Evolutionary conservation across 768 basidiomycete genomes (phyloP).

Genomic region (Tylopilus subfusipes): DNA sequence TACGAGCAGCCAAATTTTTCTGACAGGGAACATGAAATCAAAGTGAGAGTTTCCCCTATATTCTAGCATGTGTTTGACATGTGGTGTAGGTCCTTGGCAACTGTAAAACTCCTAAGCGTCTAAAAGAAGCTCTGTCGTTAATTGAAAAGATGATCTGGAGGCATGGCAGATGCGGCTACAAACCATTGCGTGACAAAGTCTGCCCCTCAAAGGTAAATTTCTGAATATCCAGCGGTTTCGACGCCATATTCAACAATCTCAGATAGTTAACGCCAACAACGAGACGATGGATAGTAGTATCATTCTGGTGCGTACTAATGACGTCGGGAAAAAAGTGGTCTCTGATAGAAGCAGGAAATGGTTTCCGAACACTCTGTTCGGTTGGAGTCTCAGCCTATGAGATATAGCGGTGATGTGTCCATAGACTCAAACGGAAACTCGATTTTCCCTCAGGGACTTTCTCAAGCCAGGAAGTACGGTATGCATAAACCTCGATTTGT

Average conservation of each 20-base stretch:
- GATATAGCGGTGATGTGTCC: constrained; percentile 39
- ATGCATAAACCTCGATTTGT: constrained; percentile 70
- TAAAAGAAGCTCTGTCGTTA: constrained; percentile 52
- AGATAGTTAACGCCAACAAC: constrained; percentile 41
- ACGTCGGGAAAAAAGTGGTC: neutral
- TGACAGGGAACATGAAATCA: constrained; percentile 68
- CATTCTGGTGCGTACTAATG: constrained; percentile 49
- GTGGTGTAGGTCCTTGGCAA: constrained; percentile 36
- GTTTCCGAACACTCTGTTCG: constrained; percentile 67
- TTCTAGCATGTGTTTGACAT: neutral
- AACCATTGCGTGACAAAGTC: constrained; percentile 53
- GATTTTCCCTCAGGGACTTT: constrained; percentile 42
- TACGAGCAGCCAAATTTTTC: constrained; percentile 47
- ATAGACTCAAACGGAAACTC: constrained; percentile 51
- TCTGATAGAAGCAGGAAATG: constrained; percentile 51
- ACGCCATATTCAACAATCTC: neutral
- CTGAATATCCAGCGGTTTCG: neutral
- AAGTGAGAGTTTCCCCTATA: constrained; percentile 38
- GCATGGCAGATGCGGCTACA: constrained; percentile 69
- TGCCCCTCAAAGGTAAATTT: constrained; percentile 73
- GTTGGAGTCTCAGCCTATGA: constrained; percentile 49
- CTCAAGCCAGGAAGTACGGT: constrained; percentile 44
- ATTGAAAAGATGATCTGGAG: constrained; percentile 62
- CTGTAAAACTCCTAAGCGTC: constrained; percentile 69
- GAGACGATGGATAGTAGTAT: constrained; percentile 54